Evolutionary conservation across 1,284 basidiomycete species (phyloP), one percentile per base, ranked within the genome.

Genomic region (Apiotrichum siamense): DNA sequence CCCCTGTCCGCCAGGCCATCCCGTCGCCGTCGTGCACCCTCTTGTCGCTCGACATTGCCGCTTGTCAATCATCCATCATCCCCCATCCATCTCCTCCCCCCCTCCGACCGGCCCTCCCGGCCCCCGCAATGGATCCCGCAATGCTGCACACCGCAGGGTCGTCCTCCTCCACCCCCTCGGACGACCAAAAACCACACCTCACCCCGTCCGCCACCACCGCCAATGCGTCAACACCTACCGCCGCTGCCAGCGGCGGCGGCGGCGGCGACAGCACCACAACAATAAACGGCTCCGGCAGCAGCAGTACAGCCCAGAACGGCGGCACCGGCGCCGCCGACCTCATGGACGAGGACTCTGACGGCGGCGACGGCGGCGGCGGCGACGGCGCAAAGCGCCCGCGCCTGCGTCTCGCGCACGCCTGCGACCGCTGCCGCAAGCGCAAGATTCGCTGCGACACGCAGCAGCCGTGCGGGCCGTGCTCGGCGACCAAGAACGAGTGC

Each of bases 381-480:
- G 59, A 55, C 37, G 61, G 58, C 31, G 59, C 57, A n/a, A 74
- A 74, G 55, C 62, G 72, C 21, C 72, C 72, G 7, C 55, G 72
- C n/a, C 54, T 74, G 20, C 58, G 72, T n/a, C 48, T 74, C 3
- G 72, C 71, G 18, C 66, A 70, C 45, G 67, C 69, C 17, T 71
- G 66, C 48, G 68, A 71, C 54, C 53, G 70, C 44, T 72, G 70
- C 54, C 52, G 70, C 37, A 65, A 69, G 44, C 57, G 70, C 24
- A 72, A 72, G 55, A 72, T 72, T 49, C 61, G 66, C 39, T 76
- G 74, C 47, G 73, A 75, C 54, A 75, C 73, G 0, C 67, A 75
- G 51, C 72, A 74, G 44, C 74, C 74, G 0, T 76, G 74, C 48
- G 71, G 67, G 26, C 74, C 74, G 15, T 76, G 74, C 55, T 67